Percentiles rank a stretch among this genome's conserved stretches.
Evolutionary conservation across 2,329 filamentous ascomycete species (phyloP).

Genomic region (Ophiosphaerella narmari): DNA sequence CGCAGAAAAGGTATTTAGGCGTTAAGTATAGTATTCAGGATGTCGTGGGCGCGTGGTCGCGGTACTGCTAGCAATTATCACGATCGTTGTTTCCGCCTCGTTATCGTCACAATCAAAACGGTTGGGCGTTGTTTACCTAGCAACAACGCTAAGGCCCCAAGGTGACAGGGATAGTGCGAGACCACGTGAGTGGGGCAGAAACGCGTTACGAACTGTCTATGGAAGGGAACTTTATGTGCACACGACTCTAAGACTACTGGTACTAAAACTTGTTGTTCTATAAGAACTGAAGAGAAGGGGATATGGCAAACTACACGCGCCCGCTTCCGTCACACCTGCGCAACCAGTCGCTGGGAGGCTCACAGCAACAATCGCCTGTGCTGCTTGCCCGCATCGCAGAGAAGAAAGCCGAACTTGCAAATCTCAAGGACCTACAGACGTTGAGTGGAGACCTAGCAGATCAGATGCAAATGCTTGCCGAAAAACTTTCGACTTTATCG

Average conservation of each 20-base stretch:
- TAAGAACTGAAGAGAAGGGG: neutral
- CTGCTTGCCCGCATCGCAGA: constrained; percentile 78
- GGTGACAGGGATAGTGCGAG: constrained; percentile 8
- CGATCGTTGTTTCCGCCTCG: constrained; percentile 39
- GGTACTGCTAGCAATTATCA: constrained; percentile 16
- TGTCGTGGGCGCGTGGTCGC: constrained; percentile 7
- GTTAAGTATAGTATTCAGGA: constrained; percentile 33
- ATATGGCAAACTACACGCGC: constrained; percentile 49
- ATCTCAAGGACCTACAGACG: constrained; percentile 75
- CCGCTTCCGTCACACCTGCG: constrained; percentile 69
- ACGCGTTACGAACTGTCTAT: constrained; percentile 9
- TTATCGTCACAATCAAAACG: constrained; percentile 30
- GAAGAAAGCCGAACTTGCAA: constrained; percentile 83
- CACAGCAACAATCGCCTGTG: constrained; percentile 66
- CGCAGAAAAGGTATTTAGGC: constrained; percentile 45
- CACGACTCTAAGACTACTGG: neutral
- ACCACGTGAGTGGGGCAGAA: constrained; percentile 34
- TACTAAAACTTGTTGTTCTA: neutral
- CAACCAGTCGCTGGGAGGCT: constrained; percentile 46
- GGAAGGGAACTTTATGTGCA: no score
- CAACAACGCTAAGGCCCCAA: constrained; percentile 26
- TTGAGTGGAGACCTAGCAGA: constrained; percentile 77
- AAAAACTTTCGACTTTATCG: constrained; percentile 76
- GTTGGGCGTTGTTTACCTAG: constrained; percentile 40
- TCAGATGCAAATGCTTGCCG: constrained; percentile 81